phyloP scores from a whole-genome alignment of 2,329 filamentous ascomycete species.

The Pseudogymnoascus sp. region DNA sequence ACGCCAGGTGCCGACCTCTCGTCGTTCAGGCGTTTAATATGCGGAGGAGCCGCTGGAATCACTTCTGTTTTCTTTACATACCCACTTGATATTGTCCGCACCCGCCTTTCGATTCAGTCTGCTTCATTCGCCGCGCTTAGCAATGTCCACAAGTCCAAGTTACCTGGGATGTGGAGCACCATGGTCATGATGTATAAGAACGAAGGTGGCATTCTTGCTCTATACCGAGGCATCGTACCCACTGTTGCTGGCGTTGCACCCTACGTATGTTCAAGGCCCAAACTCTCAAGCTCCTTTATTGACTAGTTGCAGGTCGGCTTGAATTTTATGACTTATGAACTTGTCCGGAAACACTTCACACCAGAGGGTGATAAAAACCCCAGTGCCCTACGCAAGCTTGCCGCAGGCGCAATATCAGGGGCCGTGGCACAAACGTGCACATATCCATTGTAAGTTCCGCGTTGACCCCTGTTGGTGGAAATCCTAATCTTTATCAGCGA shows the following conservation, averaged over 20 bases:
- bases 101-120: slow-evolving; percentile 88
- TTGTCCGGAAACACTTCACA: slow-evolving; percentile 74
- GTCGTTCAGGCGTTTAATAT: slow-evolving; percentile 70
- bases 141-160: slow-evolving; percentile 48
- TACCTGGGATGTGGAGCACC: slow-evolving; percentile 90
- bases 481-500: slow-evolving; percentile 48
- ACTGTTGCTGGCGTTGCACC: slow-evolving; percentile 93
- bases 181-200: slow-evolving; percentile 78
- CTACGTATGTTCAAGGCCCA: slow-evolving; percentile 53
- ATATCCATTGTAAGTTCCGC: slow-evolving; percentile 76
- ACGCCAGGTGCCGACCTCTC: slow-evolving; percentile 65
- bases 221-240: slow-evolving; percentile 92
- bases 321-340: slow-evolving; percentile 98
- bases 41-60: slow-evolving; percentile 84
- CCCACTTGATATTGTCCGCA: slow-evolving; percentile 94
- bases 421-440: slow-evolving; percentile 96
- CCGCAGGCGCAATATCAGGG: slow-evolving; percentile 88
- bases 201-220: slow-evolving; percentile 73
- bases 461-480: neutral
- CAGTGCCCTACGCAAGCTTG: slow-evolving; percentile 67
- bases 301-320: slow-evolving; percentile 61
- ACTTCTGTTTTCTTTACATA: slow-evolving; percentile 95
- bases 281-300: slow-evolving; percentile 15
- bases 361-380: slow-evolving; percentile 83
- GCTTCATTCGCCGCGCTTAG: slow-evolving; percentile 83